Base-by-base conservation (phyloP, 139 green algal genomes). In the Volvox africanus region DNA sequence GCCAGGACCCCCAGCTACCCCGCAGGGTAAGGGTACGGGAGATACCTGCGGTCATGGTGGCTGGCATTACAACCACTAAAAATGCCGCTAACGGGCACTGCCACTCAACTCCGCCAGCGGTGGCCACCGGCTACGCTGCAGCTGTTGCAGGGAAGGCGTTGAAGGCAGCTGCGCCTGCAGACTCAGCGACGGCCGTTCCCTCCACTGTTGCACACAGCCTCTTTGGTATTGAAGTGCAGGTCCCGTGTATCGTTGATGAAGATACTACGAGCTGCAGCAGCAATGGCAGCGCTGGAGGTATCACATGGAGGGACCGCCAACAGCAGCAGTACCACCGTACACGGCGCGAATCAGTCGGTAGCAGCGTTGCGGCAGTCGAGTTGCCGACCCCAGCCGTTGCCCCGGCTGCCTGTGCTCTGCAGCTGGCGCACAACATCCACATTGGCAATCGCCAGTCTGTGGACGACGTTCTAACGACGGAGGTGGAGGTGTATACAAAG, bases 401-500 rank as follows among this genome's bases (percentile, higher is more conserved):
- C 35, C 30, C 78, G 67, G 50, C 26, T 36, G 32, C 85, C 67
- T n/a, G n/a, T n/a, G 84, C n/a, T 65, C 86, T 32, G 65, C 78
- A 68, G 26, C 78, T 67, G 36, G 36, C 78, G 78, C 37, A 68
- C 37, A n/a, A 2, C 78, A 84, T 26, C 33, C 33, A 55, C 32
- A 12, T 73, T 73, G 65, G 65, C 65, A 32, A 20, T 21, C 36
- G 78, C 35, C 17, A 22, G 18, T 55, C 50, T 32, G 81, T 0
- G 3, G 81, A 76, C 21, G 55, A 86, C 78, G 22, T 14, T 18
- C 16, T 12, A 13, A 26, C 88, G 0, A 79, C 94, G 20, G 95
- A 97, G 78, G 93, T 94, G 80, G 88, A 95, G 88, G 95, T 97
- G 76, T 98, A 93, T 86, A 94, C 93, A 61, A 96, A 97, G 94